Percentiles rank a stretch among this genome's conserved stretches.
phyloP scores from a whole-genome alignment of 768 basidiomycete species.

The Rhodotorula graminis region DNA sequence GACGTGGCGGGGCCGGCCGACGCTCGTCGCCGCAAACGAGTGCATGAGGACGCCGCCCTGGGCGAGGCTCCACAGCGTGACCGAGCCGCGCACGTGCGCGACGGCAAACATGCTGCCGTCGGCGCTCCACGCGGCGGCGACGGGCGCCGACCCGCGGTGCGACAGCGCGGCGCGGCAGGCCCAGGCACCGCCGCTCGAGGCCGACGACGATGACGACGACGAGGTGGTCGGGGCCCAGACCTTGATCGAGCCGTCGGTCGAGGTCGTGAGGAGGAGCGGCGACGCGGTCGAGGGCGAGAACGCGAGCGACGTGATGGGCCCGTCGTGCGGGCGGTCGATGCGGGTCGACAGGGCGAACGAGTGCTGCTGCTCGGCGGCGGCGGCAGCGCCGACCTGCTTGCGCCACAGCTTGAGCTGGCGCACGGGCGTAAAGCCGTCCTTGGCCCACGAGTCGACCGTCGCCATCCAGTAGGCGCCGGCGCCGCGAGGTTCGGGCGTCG shows the following conservation, averaged over 20 bases:
- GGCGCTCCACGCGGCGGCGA: constrained; percentile 67
- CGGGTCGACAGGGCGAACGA: constrained; percentile 67
- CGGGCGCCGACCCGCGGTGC: constrained; percentile 55
- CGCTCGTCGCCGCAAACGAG: constrained; percentile 49
- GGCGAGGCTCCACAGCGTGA: constrained; percentile 68
- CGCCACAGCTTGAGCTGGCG: constrained; percentile 85
- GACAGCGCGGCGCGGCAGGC: constrained; percentile 65
- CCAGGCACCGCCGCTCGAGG: constrained; percentile 70
- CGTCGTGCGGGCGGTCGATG: constrained; percentile 79
- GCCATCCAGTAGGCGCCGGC: constrained; percentile 71
- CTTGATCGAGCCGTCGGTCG: constrained; percentile 70
- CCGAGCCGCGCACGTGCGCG: constrained; percentile 56
- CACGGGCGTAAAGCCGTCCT: constrained; percentile 64
- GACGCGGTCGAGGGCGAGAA: constrained; percentile 59
- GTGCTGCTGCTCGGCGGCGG: neutral
- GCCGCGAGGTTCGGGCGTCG: constrained; percentile 42
- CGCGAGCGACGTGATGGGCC: constrained; percentile 58
- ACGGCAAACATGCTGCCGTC: constrained; percentile 83
- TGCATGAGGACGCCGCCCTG: constrained; percentile 58
- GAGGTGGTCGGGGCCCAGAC: constrained; percentile 60
- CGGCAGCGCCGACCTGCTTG: constrained; percentile 55
- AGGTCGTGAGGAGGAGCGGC: constrained; percentile 64
- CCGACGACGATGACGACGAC: constrained; percentile 51
- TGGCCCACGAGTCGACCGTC: constrained; percentile 71
- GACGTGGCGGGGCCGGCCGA: constrained; percentile 55